These are phyloP conservation scores for Flaveria linearis DNA, from an alignment of 129 eudicot species.

Conservation along the genomic window DNA sequence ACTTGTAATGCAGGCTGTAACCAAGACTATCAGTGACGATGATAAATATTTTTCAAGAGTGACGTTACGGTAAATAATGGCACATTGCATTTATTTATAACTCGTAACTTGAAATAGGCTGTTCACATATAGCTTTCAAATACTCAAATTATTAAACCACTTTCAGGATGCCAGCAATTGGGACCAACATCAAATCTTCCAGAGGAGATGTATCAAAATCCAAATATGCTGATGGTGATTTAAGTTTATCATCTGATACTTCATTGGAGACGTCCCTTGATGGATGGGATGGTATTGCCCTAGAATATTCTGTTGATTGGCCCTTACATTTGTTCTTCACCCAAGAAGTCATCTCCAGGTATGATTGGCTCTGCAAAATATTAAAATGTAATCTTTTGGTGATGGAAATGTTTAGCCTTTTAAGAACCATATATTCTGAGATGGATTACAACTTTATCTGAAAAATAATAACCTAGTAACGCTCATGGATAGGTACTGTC, in stretches of 20 bases:
- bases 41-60: conserved; percentile 91
- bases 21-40: conserved; percentile 91
- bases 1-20: conserved; percentile 67
- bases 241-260: conserved; percentile 51
- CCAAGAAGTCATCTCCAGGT: conserved; percentile 95
- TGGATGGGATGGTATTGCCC: conserved; percentile 99
- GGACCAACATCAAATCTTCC: conserved; percentile 59
- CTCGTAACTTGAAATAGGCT: conserved; percentile 3
- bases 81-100: conserved; percentile 10
- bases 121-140: not conserved
- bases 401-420: not conserved
- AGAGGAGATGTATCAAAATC: conserved; percentile 59
- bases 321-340: conserved; percentile 92
- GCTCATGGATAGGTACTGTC: conserved; percentile 59
- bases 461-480: not conserved
- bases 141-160: conserved; percentile 11
- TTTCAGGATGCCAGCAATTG: conserved; percentile 76
- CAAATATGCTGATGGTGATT: conserved; percentile 66
- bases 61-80: conserved; percentile 57
- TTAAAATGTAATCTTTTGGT: conserved; percentile 2
- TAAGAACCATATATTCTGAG: conserved; percentile 9
- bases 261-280: conserved; percentile 70
- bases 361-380: conserved; percentile 23
- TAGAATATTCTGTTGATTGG: conserved; percentile 95
- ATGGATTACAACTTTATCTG: not conserved